A percentile compares a stretch with the other conserved stretches of the same genome.
These are phyloP conservation scores for Sclerospora graminicola DNA, from an alignment of 352 stramenopile genomes.

Conservation along the genomic window DNA sequence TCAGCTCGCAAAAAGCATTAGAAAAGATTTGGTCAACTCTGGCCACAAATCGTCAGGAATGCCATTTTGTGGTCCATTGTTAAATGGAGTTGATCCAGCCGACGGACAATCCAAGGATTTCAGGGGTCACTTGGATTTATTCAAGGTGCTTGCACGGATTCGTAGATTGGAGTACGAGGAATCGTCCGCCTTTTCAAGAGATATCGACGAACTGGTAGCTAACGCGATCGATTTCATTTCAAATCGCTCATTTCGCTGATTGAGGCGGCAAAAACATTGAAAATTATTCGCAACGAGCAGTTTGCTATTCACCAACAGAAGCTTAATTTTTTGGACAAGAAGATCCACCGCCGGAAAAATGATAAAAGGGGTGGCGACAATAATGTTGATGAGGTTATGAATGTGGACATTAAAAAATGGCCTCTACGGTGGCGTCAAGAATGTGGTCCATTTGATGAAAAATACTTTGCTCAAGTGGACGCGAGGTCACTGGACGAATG, in stretches of 20 bases:
- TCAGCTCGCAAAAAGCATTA: slow-evolving; percentile 60
- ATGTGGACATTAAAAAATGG: slow-evolving; percentile 26
- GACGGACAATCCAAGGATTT: slow-evolving; percentile 11
- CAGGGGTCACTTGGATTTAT: slow-evolving; percentile 41
- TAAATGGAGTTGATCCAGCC: slow-evolving; percentile 43
- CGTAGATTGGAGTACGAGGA: slow-evolving; percentile 60
- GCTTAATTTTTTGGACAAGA: slow-evolving; percentile 47
- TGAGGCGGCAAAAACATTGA: slow-evolving; percentile 58
- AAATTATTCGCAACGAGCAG: slow-evolving; percentile 71
- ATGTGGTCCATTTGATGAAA: slow-evolving; percentile 58
- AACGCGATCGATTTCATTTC: slow-evolving; percentile 54
- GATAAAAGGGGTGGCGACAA: slow-evolving; percentile 16
- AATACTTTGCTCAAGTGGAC: slow-evolving; percentile 48
- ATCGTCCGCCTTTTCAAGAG: slow-evolving; percentile 42
- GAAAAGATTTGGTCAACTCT: slow-evolving; percentile 81
- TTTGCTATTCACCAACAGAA: slow-evolving; percentile 57
- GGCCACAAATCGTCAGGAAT: slow-evolving; percentile 76
- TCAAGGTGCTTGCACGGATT: slow-evolving; percentile 64
- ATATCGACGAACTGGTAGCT: slow-evolving; percentile 55
- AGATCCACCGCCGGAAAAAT: slow-evolving; percentile 38
- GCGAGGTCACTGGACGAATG: slow-evolving; percentile 62
- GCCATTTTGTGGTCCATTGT: slow-evolving; percentile 66
- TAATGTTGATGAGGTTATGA: slow-evolving; percentile 5
- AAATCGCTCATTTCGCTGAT: slow-evolving; percentile 43
- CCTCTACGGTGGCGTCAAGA: slow-evolving; percentile 69